Conservation (phyloP, 2,329 filamentous ascomycete species). For the Cryphonectria nitschkei region DNA sequence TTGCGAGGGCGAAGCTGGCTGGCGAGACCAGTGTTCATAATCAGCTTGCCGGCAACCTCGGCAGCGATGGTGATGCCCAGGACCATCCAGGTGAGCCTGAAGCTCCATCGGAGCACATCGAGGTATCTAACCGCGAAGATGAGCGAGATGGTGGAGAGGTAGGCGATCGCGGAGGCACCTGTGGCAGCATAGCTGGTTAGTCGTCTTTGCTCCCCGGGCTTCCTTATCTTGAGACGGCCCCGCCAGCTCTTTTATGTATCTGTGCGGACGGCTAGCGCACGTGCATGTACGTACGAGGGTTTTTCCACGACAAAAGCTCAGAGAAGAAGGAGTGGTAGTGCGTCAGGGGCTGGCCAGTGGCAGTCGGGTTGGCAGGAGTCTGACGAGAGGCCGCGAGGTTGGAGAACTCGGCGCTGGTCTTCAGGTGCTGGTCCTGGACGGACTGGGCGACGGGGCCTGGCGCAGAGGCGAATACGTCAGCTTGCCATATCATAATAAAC, state of each 20-base stretch:
- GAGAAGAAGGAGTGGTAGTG: conserved; percentile 75
- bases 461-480: conserved; percentile 17
- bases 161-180: conserved; percentile 70
- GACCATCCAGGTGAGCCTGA: conserved; percentile 68
- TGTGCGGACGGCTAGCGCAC: background rate
- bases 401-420: conserved; percentile 59
- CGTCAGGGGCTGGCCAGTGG: conserved; percentile 65
- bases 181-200: conserved; percentile 34
- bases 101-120: conserved; percentile 65
- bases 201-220: conserved; percentile 1
- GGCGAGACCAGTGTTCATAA: conserved; percentile 64
- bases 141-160: conserved; percentile 57
- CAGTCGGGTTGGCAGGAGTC: conserved; percentile 56
- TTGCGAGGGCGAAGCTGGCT: conserved; percentile 68
- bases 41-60: conserved; percentile 63
- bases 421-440: conserved; percentile 58
- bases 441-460: conserved; percentile 63
- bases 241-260: conserved; percentile 1
- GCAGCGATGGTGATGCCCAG: conserved; percentile 63
- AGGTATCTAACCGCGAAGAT: conserved; percentile 70
- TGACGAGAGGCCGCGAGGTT: conserved; percentile 61
- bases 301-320: conserved; percentile 70
- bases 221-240: background rate
- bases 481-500: no score
- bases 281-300: conserved; percentile 57